Base-by-base conservation (phyloP, 2,329 filamentous ascomycete genomes). In the Sporothrix schenckii region DNA sequence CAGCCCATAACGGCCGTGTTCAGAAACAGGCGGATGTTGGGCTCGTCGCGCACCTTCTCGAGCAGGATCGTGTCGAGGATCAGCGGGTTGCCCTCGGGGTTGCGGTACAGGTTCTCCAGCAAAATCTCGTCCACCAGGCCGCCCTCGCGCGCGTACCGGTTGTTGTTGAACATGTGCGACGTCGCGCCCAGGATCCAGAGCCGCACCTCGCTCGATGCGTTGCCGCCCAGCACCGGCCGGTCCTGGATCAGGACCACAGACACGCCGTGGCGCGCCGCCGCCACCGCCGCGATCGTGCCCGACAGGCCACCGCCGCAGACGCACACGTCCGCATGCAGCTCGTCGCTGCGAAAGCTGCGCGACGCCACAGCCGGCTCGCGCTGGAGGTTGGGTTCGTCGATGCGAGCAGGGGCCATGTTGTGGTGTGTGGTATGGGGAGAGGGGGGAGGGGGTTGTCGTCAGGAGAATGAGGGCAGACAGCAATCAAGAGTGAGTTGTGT, bases 161-260 rank as follows among this genome's bases (percentile, higher is more conserved):
- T 76, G 71, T 76, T 76, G 73, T 75, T 75, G 72, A 76, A 76
- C 75, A 76, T 76, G 74, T 76, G 75, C 2, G 74, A 75, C 4
- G 75, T 75, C 0, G 75, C 75, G 24, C 75, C 75, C 13, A 75
- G 69, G 58, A 76, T 76, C 75, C 74, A 76, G 13, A 76, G 69
- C 1, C 74, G 72, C 27, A 76, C 75, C 56, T 75, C 75, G 69
- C 74, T 75, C 5, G 74, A 75, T 0, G 71, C 75, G 56, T 76
- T 76, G 52, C 75, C 75, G 30, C 75, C 75, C 3, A 76, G 71
- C 4, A 76, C 74, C 2, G 75, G 75, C 0, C 75, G 69, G 65
- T 75, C 75, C 54, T 76, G 75, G 21, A 76, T 61, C 4, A 76
- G 69, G 1, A 72, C 69, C 0, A 76, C 75, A 0, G 71, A 73